phyloP scores from a whole-genome alignment of 169 alveolate genomes.

The Pseudocohnilembus persalinus region DNA sequence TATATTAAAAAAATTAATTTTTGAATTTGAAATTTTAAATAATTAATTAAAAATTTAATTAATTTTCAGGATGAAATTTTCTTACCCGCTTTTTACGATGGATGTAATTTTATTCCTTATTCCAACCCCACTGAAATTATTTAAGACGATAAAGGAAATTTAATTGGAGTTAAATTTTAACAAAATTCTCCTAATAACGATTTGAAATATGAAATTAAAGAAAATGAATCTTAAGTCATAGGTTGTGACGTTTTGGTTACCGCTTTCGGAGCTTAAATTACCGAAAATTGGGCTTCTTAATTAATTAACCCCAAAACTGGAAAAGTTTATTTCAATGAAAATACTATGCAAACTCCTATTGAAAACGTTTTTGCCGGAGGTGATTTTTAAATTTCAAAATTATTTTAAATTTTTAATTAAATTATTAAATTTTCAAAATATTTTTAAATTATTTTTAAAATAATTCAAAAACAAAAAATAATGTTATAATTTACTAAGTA shows the following conservation, averaged over 20 bases:
- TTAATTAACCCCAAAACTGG: slow-evolving; percentile 20
- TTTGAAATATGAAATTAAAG: slow-evolving; percentile 33
- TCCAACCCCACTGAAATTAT: slow-evolving; percentile 20
- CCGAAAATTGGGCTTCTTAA: slow-evolving; percentile 36
- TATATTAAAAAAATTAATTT: too few species aligned
- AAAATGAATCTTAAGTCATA: slow-evolving; percentile 10
- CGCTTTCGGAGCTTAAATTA: slow-evolving; percentile 49
- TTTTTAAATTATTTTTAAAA: too few species aligned
- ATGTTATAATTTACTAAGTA: too few species aligned
- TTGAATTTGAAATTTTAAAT: too few species aligned
- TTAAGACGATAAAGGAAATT: slow-evolving; percentile 13
- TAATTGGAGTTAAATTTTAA: slow-evolving; percentile 45
- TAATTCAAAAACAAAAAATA: too few species aligned
- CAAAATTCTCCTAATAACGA: slow-evolving; percentile 45
- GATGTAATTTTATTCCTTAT: slow-evolving; percentile 52
- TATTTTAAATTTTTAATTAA: too few species aligned
- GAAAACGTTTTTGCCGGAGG: neutral
- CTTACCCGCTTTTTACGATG: slow-evolving; percentile 50
- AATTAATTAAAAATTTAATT: too few species aligned
- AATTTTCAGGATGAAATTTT: slow-evolving; percentile 56
- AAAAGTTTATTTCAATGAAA: neutral
- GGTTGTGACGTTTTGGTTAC: slow-evolving; percentile 41
- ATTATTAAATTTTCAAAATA: too few species aligned
- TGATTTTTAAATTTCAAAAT: neutral
- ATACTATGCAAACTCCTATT: neutral